phyloP scores from a whole-genome alignment of 208 protist genomes.

The Novymonas esmeraldas region DNA sequence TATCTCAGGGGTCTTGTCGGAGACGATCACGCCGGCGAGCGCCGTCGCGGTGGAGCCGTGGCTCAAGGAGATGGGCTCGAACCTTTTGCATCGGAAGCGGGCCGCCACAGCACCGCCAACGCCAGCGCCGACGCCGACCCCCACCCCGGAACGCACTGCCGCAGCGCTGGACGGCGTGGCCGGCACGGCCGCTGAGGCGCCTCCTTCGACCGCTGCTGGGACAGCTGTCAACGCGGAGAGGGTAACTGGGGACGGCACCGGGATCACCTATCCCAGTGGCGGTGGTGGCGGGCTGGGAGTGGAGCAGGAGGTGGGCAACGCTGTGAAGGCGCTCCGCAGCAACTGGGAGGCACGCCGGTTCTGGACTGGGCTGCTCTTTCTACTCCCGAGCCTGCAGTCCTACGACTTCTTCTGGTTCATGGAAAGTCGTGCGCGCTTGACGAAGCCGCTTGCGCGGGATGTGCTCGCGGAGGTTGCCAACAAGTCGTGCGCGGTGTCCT shows the following conservation, averaged over 20 bases:
- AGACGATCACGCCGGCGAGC: constrained; percentile 11
- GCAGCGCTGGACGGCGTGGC: too few relatives aligned
- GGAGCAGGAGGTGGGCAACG: not conserved
- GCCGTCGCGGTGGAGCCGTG: constrained; percentile 15
- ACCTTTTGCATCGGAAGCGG: constrained; percentile 5
- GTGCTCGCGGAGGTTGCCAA: constrained; percentile 33
- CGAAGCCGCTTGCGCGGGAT: constrained; percentile 28
- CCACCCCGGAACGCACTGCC: too few relatives aligned
- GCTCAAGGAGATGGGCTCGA: constrained; percentile 12
- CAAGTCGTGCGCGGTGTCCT: constrained; percentile 36
- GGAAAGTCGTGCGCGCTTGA: constrained; percentile 42
- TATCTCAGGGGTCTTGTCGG: constrained; percentile 16
- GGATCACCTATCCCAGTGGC: too few relatives aligned
- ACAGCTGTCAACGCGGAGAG: too few relatives aligned
- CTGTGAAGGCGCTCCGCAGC: not conserved
- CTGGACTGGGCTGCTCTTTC: constrained; percentile 43
- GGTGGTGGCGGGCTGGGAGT: not conserved
- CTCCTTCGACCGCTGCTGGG: too few relatives aligned
- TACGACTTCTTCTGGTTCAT: constrained; percentile 67
- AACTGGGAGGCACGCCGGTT: constrained; percentile 37
- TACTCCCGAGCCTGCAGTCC: constrained; percentile 34
- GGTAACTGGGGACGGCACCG: too few relatives aligned
- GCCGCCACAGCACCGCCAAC: not conserved
- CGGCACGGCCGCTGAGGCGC: too few relatives aligned
- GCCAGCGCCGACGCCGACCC: not conserved